Base-by-base conservation (phyloP, 2,329 filamentous ascomycete species). In the Cladophialophora chaetospira region DNA sequence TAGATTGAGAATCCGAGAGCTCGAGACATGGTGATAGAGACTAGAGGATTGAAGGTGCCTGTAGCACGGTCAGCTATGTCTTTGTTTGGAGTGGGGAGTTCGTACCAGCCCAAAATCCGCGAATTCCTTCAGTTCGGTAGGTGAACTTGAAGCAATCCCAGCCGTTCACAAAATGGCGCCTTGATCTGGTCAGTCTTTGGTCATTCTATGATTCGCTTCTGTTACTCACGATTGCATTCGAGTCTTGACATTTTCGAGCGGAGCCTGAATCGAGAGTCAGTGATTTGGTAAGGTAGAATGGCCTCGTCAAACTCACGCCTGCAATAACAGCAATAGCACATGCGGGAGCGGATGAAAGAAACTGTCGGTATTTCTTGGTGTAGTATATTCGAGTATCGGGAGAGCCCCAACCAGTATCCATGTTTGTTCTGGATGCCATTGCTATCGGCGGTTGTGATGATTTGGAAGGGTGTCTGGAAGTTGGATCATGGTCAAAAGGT, bases 241-340 rank as follows among this genome's bases (percentile, higher is more conserved):
- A 46, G 75, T 77, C 63, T 78, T 78, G 57, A 78, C 62, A 61
- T 78, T 78, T 58, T 78, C 76, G 48, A 78, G 61, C 33, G 76
- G 76, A 44, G 76, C 77, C 75, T 77, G 57, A 17, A 43, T 19
- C 26, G 23, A 25, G 25, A 38, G 58, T 67, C 50, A 68, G 59
- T 11, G 35, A 3, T 9, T 6, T 4, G 17, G 35, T 11, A 28
- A 23, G 36, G 26, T 45, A 44, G 26, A 29, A n/a, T 35, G 31
- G 5, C 48, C 52, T 31, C 33, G 42, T 42, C 13, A 33, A 26
- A 71, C 75, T 59, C 70, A 78, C 75, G 67, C 76, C 73, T 61
- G 75, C 69, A 43, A 77, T 62, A 44, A 75, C 76, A 15, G 76
- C 75, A 48, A 75, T 71, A 60, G 77, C 66, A 19, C 74, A 76